Evolutionary conservation across 2,329 filamentous ascomycete genomes (phyloP).

Genomic region (Fusarium succisae): DNA sequence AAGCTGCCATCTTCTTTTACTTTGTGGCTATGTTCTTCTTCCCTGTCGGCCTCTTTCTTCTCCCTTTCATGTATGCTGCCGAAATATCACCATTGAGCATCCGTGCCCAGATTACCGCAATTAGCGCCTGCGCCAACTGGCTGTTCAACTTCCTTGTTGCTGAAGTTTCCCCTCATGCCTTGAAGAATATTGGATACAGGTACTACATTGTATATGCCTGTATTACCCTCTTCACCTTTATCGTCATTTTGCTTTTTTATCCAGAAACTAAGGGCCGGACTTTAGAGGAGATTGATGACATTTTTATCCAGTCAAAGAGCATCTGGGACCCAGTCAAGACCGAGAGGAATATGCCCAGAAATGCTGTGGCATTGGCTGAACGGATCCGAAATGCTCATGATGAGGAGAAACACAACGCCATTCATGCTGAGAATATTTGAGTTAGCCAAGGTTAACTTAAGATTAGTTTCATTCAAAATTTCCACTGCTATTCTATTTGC

Average conservation of each 20-base stretch:
- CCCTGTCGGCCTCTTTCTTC: background rate
- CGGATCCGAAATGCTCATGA: background rate
- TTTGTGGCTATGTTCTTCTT: background rate
- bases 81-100: background rate
- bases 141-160: background rate
- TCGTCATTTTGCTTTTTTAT: background rate
- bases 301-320: background rate
- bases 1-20: background rate
- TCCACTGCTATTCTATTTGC: background rate
- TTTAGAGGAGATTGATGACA: background rate
- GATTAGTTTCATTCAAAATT: background rate
- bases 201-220: background rate
- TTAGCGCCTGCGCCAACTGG: background rate
- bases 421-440: background rate
- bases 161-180: background rate
- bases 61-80: background rate
- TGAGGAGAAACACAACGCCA: background rate
- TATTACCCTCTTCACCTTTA: background rate
- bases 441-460: background rate
- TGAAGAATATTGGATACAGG: background rate
- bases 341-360: background rate
- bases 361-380: background rate
- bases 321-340: background rate
- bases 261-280: background rate
- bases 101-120: background rate